A percentile compares a stretch with the other conserved stretches of the same genome.
phyloP scores from a whole-genome alignment of 2,329 filamentous ascomycete species.

The Teratosphaeria viscida region DNA sequence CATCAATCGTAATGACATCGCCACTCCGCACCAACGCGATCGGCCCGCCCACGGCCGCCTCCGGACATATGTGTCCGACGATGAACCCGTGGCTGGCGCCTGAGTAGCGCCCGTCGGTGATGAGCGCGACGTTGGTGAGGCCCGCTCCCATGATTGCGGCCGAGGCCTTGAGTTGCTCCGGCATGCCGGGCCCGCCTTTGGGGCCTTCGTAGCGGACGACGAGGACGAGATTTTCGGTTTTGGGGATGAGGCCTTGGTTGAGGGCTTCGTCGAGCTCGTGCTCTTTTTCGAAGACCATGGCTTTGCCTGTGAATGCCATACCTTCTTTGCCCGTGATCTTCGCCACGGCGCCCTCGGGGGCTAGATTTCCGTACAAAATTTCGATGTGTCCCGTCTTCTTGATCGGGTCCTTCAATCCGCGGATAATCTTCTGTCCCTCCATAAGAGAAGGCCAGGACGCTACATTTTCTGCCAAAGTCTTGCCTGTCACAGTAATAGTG shows the following conservation, averaged over 20 bases:
- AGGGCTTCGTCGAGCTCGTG: constrained; percentile 66
- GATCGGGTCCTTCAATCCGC: constrained; percentile 70
- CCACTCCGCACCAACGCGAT: constrained; percentile 74
- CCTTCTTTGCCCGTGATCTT: constrained; percentile 98
- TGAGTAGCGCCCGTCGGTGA: constrained; percentile 84
- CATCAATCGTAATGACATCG: constrained; percentile 78
- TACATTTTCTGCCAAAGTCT: constrained; percentile 73
- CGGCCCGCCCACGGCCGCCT: constrained; percentile 79
- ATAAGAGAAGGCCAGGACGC: constrained; percentile 65
- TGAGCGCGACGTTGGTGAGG: constrained; percentile 75
- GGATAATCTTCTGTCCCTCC: constrained; percentile 67
- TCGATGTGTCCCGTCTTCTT: constrained; percentile 80
- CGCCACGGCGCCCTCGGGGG: constrained; percentile 79
- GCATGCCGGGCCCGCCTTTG: constrained; percentile 90
- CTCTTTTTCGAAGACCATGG: constrained; percentile 80
- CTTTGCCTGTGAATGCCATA: constrained; percentile 66
- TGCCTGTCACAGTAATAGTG: constrained; percentile 74
- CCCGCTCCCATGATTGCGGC: constrained; percentile 90
- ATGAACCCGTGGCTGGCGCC: constrained; percentile 88
- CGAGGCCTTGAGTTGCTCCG: constrained; percentile 79
- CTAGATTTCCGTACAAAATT: constrained; percentile 77
- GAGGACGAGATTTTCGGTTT: constrained; percentile 66
- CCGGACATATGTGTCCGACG: constrained; percentile 84
- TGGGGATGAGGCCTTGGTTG: constrained; percentile 41
- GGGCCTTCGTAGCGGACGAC: constrained; percentile 91